phyloP scores from a whole-genome alignment of 768 basidiomycete species.

The Hortiboletus flavorubellus region DNA sequence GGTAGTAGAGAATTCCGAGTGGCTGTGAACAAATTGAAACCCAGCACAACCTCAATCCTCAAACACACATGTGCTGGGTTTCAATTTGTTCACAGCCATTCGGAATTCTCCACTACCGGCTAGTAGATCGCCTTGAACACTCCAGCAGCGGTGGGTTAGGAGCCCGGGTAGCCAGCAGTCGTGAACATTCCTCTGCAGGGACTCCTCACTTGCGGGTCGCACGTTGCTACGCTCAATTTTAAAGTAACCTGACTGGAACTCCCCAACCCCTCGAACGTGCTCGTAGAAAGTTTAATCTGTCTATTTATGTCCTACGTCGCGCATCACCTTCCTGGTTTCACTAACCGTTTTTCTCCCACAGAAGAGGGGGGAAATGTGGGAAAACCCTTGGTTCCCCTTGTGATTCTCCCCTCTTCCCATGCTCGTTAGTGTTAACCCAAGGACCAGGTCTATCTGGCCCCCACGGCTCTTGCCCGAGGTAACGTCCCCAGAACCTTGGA shows the following conservation, averaged over 20 bases:
- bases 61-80: too few species aligned
- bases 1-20: too few species aligned
- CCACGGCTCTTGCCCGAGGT: neutral
- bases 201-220: neutral
- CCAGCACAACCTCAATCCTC: too few species aligned
- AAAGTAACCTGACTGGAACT: neutral
- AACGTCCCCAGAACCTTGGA: neutral
- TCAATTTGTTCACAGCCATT: too few species aligned
- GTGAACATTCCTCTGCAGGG: neutral
- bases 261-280: neutral
- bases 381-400: neutral
- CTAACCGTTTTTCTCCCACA: neutral
- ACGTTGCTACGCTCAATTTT: neutral
- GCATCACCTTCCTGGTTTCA: neutral
- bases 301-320: neutral
- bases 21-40: too few species aligned
- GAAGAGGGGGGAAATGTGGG: neutral
- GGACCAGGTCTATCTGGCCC: neutral
- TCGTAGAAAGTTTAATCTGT: slow-evolving; percentile 2
- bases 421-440: neutral
- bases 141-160: too few species aligned
- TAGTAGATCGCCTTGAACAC: too few species aligned
- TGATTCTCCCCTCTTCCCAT: neutral
- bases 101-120: too few species aligned
- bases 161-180: too few species aligned